Evolutionary conservation across 2,329 filamentous ascomycete species (phyloP), one percentile per base, ranked within the genome.

Genomic region (Graphilbum fragrans): DNA sequence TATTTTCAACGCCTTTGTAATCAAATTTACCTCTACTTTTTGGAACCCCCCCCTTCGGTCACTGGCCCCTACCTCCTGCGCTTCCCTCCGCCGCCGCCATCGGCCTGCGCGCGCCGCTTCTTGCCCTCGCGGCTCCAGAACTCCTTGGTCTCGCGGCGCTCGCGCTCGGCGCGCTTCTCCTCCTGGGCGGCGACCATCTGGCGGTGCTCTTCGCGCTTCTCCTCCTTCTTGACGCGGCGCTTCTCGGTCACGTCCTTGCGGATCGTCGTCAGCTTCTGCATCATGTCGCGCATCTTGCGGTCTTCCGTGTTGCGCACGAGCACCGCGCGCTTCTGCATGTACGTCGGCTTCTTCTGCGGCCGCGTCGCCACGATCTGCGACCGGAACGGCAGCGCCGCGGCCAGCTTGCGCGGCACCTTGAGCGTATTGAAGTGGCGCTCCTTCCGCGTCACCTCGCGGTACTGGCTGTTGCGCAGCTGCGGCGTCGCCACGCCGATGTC

Each of bases 241-340:
- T 92, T 93, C 51, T 84, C 85, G 3, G 82, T 76, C 59, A 93
- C 92, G 56, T 96, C 92, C 55, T 93, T 94, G 50, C 87, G 70
- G 55, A 98, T 68, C 16, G 88, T 90, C 55, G 85, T 82, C 40
- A 98, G 74, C 69, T 95, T 92, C 66, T 94, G 84, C 78, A 98
- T 82, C 49, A 98, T 67, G 52, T 87, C 80, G 25, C 92, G 72
- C 5, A 87, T 87, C 60, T 82, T 82, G 70, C 82, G 86, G 72
- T 98, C 92, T 60, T 96, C 90, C 21, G 80, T 80, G 12, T 81
- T 72, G 16, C 86, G 63, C 20, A 94, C 77, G 25, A 94, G 78
- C n/a, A 96, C 86, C 14, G 90, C 92, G 10, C 92, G 83, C 67
- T 95, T 95, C 67, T 94, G 86, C 70, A 94, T 71, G 60, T 98